Evolutionary conservation across 2,329 filamentous ascomycete genomes (phyloP), one percentile per base, ranked within the genome.

Genomic region (Ceratocystis harringtonii): DNA sequence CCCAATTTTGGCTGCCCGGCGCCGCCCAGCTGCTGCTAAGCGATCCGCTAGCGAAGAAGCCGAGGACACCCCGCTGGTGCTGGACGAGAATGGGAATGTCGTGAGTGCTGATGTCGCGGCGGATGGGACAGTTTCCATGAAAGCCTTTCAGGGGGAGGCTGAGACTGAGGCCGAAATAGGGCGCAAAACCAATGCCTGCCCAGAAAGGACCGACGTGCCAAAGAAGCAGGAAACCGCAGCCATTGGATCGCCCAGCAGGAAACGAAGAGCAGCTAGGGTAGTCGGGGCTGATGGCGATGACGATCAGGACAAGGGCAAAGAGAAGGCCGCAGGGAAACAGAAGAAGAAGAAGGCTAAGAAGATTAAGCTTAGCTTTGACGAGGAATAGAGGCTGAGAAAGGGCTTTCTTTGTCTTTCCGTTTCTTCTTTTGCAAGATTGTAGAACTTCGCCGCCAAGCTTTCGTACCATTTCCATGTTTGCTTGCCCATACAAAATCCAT

Each of bases 31-130:
- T 66, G 81, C 78, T 75, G 61, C 50, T 3, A 81, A 77, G 75
- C 80, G 79, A 44, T 83, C 81, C 17, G 82, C 77, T 67, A 84
- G 86, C 69, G 85, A 86, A 50, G 84, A 90, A 68, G 87, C 87
- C 12, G 89, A 92, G 70, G 89, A 92, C 73, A 86, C 80, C 62
- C 89, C 89, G 0, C 79, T 90, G 0, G 84, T 90, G 63, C 83
- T 94, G 3, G 83, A 92, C 69, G 88, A 90, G 72, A 79, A 81
- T 3, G 87, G 84, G 62, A 87, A 89, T 65, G 80, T 86, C 36
- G 80, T 86, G 36, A 60, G 74, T 75, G 69, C 83, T 70, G 68
- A 80, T 19, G 72, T 81, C 3, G 75, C 74, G 63, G 72, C 73
- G 57, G 78, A 81, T 68, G 79, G 79, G 6, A 71, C 68, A 3